Evolutionary conservation across 495 filamentous ascomycete species (phyloP).

Genomic region (Trypethelium eluteriae): DNA sequence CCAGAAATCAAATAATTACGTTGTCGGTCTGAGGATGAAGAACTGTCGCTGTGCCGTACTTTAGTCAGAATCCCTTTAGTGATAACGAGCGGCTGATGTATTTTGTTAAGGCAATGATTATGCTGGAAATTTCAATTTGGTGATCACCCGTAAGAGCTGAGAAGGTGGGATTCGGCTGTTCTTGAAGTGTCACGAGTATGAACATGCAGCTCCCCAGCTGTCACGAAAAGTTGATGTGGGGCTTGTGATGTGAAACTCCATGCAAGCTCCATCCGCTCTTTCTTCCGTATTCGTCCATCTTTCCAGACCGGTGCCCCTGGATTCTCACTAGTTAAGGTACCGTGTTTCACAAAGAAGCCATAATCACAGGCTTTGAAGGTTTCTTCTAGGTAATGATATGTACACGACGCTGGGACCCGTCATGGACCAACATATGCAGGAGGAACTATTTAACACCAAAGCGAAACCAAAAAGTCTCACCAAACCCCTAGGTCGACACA

Average conservation of each 20-base stretch:
- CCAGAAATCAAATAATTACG: not conserved
- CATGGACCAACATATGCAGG: conserved; percentile 1
- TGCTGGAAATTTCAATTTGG: not conserved
- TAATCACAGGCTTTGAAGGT: not conserved
- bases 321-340: not conserved
- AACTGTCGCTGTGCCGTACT: not conserved
- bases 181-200: no score
- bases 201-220: no score
- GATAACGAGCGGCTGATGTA: not conserved
- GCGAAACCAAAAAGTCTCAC: not conserved
- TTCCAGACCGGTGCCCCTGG: no score
- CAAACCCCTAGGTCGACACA: not conserved
- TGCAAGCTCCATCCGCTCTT: not conserved
- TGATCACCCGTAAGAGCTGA: no score
- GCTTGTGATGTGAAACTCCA: no score
- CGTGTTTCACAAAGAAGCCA: not conserved
- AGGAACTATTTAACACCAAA: not conserved
- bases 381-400: not conserved
- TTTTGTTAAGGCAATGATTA: not conserved
- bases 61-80: not conserved
- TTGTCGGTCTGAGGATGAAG: not conserved
- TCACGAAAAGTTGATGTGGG: no score
- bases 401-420: not conserved
- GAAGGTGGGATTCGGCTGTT: no score
- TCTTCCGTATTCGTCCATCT: not conserved